Conservation (phyloP, 2,329 filamentous ascomycete species). For the Arthrobotrys megalospora region DNA sequence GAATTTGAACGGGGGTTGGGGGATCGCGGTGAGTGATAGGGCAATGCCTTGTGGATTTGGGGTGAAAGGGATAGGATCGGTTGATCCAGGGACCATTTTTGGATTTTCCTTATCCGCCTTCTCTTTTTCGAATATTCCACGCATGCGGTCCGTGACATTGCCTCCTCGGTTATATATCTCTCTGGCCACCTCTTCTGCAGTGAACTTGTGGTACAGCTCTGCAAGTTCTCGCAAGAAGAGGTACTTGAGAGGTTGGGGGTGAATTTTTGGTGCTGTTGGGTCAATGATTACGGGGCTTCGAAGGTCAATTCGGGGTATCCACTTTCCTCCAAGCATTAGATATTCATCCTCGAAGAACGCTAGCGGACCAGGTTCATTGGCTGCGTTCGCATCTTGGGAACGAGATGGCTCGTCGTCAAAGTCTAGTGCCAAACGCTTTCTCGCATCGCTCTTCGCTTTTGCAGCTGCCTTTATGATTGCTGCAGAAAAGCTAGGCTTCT, state of each 20-base stretch:
- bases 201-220: constrained; percentile 19
- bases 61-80: constrained; percentile 29
- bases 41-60: neutral
- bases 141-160: neutral
- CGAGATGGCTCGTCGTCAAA: constrained; percentile 16
- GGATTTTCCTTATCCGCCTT: neutral
- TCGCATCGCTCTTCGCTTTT: constrained; percentile 8
- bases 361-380: neutral
- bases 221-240: constrained; percentile 26
- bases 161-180: neutral
- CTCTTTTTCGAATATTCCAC: constrained; percentile 5
- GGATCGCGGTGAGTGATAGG: neutral
- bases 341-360: neutral
- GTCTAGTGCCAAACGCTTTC: neutral
- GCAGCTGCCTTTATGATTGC: neutral
- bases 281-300: constrained; percentile 40
- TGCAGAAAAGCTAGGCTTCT: neutral
- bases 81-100: neutral
- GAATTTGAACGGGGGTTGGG: constrained; percentile 35
- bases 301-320: constrained; percentile 27
- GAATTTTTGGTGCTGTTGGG: constrained; percentile 12
- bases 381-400: neutral
- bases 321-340: neutral
- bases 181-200: neutral
- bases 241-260: constrained; percentile 31